phyloP scores from a whole-genome alignment of 768 basidiomycete species.

The Lactifluus echinatus region DNA sequence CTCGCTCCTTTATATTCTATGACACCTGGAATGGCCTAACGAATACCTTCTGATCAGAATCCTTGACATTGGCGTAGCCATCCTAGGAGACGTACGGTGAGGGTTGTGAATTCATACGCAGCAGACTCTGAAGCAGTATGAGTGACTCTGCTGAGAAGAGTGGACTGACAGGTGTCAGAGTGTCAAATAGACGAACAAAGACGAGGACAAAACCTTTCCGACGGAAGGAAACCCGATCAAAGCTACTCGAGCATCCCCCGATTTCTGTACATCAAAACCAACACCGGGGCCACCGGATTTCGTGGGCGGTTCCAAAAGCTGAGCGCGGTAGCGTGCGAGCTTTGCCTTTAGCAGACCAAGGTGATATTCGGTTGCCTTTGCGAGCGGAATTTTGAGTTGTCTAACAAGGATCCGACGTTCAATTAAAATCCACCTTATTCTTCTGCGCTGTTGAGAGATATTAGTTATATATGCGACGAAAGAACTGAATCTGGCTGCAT shows the following conservation, averaged over 20 bases:
- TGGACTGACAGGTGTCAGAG: constrained; percentile 48
- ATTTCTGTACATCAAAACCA: constrained; percentile 84
- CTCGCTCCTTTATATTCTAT: constrained; percentile 91
- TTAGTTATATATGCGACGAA: neutral
- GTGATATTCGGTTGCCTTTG: constrained; percentile 88
- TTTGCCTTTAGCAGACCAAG: constrained; percentile 92
- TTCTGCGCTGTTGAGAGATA: constrained; percentile 61
- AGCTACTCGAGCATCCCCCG: constrained; percentile 84
- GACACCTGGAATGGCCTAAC: constrained; percentile 90
- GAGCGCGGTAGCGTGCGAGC: constrained; percentile 87
- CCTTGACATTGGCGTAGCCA: neutral
- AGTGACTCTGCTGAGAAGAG: constrained; percentile 84
- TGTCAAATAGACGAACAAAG: neutral
- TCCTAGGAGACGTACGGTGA: constrained; percentile 46
- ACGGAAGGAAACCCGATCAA: constrained; percentile 96
- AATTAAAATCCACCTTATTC: constrained; percentile 74
- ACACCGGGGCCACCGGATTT: constrained; percentile 76
- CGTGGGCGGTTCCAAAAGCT: constrained; percentile 83
- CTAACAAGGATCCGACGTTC: neutral
- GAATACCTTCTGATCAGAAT: neutral
- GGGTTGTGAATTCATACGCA: constrained; percentile 92
- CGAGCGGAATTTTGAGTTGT: constrained; percentile 1
- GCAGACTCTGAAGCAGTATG: constrained; percentile 84
- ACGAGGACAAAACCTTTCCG: constrained; percentile 50
- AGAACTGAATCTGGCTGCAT: constrained; percentile 28